Base-by-base conservation (phyloP, 805 yeast genomes). In the Candida insectorum region DNA sequence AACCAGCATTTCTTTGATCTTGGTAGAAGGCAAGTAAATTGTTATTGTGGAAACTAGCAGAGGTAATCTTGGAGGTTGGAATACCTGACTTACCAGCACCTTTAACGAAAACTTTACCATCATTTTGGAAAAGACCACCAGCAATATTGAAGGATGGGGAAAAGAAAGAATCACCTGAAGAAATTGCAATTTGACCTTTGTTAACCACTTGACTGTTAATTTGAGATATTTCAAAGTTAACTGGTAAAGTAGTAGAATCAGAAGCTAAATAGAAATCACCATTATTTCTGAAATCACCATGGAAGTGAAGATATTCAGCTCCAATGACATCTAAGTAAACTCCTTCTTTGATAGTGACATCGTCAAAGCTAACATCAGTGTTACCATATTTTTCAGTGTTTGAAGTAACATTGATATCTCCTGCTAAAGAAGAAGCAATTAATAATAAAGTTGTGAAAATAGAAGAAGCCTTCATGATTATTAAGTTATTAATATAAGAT, bases 301-400 rank as follows among this genome's bases (percentile, higher is more conserved):
- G 40, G 16, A 56, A 33, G 9, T 37, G 40, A 10, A 50, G 44
- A 16, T 41, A 19, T 11, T 45, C 39, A 26, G 49, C 44, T 29
- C 49, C 43, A 17, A 51, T 40, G 16, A 56, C 43, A 11, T 59
- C 46, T 43, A 49, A 56, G 30, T 43, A 49, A 7, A 41, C 54
- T 23, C 53, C 57, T 4, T 43, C 17, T 11, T 41, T 34, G 22
- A 58, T 40, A 7, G 27, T 32, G 13, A 37, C 41, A 27, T 26
- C 34, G 23, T 33, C 44, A 9, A n/a, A 26, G 24, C 18, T 32
- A 9, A 36, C 21, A 25, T 30, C 24, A 6, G 10, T 18, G 20
- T 28, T 24, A 16, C 44, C 44, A 14, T 22, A 8, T n/a, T 24
- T 36, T 15, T 12, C 12, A 10, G 33, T 36, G 18, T 33, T 28